Evolutionary conservation across 805 yeast genomes (phyloP).

Genomic region (Candida nemodendra): DNA sequence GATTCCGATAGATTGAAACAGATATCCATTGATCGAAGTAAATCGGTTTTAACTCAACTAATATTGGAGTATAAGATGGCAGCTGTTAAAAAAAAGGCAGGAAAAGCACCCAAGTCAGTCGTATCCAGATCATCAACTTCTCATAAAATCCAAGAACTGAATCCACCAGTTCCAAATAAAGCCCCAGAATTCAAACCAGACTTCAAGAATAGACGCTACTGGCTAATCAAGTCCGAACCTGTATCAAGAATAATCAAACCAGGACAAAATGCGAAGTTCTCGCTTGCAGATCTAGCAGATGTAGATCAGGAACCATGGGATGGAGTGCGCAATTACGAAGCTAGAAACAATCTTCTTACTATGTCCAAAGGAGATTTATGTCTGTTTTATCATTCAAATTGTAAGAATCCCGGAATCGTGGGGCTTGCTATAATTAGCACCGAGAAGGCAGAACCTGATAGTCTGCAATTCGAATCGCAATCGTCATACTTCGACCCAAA

Average conservation of each 20-base stretch:
- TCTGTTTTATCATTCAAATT: slow-evolving; percentile 56
- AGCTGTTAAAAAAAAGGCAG: slow-evolving; percentile 1
- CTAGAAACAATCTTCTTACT: slow-evolving; percentile 46
- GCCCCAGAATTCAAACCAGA: slow-evolving; percentile 35
- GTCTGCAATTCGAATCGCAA: slow-evolving; percentile 39
- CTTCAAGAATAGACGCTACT: slow-evolving; percentile 35
- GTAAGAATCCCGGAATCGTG: slow-evolving; percentile 53
- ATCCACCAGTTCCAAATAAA: slow-evolving; percentile 32
- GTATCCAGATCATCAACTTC: slow-evolving; percentile 1
- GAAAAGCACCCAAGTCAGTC: slow-evolving; percentile 4
- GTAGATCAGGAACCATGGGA: slow-evolving; percentile 51
- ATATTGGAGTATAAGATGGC: too few relatives aligned
- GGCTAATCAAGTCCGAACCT: slow-evolving; percentile 62
- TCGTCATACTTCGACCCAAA: slow-evolving; percentile 50
- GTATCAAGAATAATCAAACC: slow-evolving; percentile 44
- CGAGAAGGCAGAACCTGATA: slow-evolving; percentile 39
- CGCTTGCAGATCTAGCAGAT: slow-evolving; percentile 41
- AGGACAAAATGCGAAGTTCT: slow-evolving; percentile 48
- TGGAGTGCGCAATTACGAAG: slow-evolving; percentile 60
- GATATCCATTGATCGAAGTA: too few relatives aligned
- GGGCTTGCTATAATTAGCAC: slow-evolving; percentile 42
- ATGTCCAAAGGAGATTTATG: slow-evolving; percentile 49
- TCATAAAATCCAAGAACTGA: not conserved
- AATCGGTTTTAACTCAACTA: too few relatives aligned
- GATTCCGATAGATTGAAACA: not conserved